Evolutionary conservation across 148 eudicot genomes (phyloP).

Genomic region (Rheum nobile): DNA sequence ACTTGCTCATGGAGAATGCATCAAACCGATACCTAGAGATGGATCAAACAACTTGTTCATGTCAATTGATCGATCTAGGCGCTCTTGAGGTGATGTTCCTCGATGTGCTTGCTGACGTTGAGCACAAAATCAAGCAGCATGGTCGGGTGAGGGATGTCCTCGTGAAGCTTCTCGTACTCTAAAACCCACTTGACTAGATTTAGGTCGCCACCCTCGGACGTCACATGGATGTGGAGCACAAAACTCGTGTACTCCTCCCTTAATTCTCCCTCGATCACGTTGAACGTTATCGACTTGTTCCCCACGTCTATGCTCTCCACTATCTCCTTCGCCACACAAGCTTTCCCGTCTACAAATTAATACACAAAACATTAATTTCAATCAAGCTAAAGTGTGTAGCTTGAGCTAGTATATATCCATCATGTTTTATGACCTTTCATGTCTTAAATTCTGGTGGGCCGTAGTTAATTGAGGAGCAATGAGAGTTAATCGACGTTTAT

Average conservation of each 20-base stretch:
- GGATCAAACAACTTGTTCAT: too few species aligned
- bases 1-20: background rate
- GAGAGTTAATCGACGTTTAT: too few species aligned
- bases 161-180: slow-evolving; percentile 11
- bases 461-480: too few species aligned
- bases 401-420: too few species aligned
- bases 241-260: slow-evolving; percentile 1
- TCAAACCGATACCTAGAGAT: background rate
- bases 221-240: slow-evolving; percentile 4
- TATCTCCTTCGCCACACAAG: slow-evolving; percentile 12
- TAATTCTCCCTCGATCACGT: slow-evolving; percentile 9
- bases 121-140: background rate
- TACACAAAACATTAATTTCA: background rate
- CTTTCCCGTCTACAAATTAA: slow-evolving; percentile 8
- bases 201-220: background rate
- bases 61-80: background rate
- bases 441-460: too few species aligned
- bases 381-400: too few species aligned
- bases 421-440: too few species aligned
- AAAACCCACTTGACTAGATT: slow-evolving; percentile 6
- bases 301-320: slow-evolving; percentile 10
- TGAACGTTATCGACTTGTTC: slow-evolving; percentile 11
- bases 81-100: slow-evolving; percentile 5
- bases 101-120: slow-evolving; percentile 11
- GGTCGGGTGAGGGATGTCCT: background rate